These are phyloP conservation scores for Spathaspora boniae DNA, from an alignment of 805 yeast species.

Conservation along the genomic window DNA sequence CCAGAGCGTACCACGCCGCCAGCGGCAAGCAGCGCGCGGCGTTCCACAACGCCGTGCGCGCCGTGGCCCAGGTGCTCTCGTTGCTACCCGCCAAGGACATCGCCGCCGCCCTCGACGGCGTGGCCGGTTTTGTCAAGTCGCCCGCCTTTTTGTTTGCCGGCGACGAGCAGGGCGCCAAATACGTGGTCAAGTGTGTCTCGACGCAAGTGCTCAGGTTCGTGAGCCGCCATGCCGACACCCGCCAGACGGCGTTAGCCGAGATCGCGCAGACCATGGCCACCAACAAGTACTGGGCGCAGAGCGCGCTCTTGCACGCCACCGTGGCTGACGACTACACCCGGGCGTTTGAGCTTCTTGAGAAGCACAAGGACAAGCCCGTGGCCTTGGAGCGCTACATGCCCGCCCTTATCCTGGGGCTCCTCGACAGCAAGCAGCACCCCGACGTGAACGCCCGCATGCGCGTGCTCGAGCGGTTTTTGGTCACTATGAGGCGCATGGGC, in stretches of 20 bases:
- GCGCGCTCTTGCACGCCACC: conserved; percentile 20
- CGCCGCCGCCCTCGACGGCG: conserved; percentile 11
- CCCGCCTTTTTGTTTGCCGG: conserved; percentile 1
- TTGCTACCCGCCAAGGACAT: conserved; percentile 15
- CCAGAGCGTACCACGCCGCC: conserved; percentile 3
- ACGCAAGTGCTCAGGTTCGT: conserved; percentile 9
- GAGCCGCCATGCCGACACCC: not conserved
- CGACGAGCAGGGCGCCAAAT: conserved; percentile 1
- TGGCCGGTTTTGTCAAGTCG: conserved; percentile 1
- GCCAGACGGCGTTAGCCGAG: conserved; percentile 11
- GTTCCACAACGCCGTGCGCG: conserved; percentile 24
- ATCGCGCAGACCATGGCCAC: not conserved
- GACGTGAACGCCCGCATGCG: conserved; percentile 15
- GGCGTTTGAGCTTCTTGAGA: conserved; percentile 21
- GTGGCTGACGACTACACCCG: conserved; percentile 25
- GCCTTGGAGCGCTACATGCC: conserved; percentile 15
- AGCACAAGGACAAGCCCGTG: conserved; percentile 18
- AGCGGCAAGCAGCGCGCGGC: conserved; percentile 1
- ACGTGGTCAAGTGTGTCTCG: conserved; percentile 2
- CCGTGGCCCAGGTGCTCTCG: conserved; percentile 28
- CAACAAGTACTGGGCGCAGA: not conserved
- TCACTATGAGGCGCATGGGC: conserved; percentile 6
- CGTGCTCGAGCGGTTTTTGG: conserved; percentile 10
- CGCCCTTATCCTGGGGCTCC: conserved; percentile 27
- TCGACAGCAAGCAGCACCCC: conserved; percentile 16